Evolutionary conservation across 179 eudicot genomes (phyloP).

Genomic region (Drosera spatulata): DNA sequence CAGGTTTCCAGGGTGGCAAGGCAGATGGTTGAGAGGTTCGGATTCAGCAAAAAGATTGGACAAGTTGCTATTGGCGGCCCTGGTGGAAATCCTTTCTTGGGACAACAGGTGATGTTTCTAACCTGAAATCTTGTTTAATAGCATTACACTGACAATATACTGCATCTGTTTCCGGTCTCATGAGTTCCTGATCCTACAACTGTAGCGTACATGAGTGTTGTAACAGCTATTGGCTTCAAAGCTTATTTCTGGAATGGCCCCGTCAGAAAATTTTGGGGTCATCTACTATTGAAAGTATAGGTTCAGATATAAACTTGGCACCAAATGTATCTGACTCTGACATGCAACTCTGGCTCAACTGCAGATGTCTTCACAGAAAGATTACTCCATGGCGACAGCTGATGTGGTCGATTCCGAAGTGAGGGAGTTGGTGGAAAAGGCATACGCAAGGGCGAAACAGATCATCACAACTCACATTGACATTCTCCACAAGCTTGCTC

Average conservation of each 20-base stretch:
- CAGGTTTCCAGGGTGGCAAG: constrained; percentile 95
- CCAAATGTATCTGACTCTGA: too few species aligned
- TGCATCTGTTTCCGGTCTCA: too few species aligned
- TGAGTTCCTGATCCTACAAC: too few species aligned
- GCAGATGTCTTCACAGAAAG: constrained; percentile 88
- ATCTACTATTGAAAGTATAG: too few species aligned
- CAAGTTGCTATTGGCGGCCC: constrained; percentile 80
- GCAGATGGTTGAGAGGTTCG: constrained; percentile 96
- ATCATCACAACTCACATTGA: constrained; percentile 72
- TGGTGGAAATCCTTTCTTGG: constrained; percentile 93
- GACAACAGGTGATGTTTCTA: constrained; percentile 97
- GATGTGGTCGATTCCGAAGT: constrained; percentile 86
- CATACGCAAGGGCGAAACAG: constrained; percentile 60
- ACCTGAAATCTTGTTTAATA: too few species aligned
- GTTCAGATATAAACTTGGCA: too few species aligned
- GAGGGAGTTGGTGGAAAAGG: constrained; percentile 76
- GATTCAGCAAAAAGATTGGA: constrained; percentile 95
- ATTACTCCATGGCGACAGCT: constrained; percentile 96
- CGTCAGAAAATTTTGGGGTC: too few species aligned
- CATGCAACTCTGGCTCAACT: background rate
- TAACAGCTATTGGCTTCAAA: too few species aligned
- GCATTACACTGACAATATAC: too few species aligned
- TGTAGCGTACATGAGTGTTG: too few species aligned
- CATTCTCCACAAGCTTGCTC: constrained; percentile 88
- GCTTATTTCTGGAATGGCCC: too few species aligned